Evolutionary conservation across 768 basidiomycete genomes (phyloP).

Genomic region (Lactarius hatsudake): DNA sequence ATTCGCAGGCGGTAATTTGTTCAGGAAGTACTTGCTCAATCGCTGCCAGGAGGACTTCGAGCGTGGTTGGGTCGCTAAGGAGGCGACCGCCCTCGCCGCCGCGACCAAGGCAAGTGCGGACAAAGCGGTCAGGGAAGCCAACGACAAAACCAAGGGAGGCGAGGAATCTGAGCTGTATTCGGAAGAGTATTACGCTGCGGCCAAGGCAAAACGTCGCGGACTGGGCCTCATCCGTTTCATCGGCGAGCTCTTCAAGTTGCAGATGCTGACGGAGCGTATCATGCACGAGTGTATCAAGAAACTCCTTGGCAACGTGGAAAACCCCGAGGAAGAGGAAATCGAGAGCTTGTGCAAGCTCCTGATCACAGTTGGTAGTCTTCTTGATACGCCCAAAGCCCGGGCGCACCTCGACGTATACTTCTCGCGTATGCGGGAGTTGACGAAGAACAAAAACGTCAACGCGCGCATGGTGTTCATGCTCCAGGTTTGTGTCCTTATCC

Average conservation of each 20-base stretch:
- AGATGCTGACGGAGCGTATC: constrained; percentile 96
- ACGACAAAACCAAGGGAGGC: constrained; percentile 32
- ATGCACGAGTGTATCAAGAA: constrained; percentile 99
- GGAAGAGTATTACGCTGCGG: constrained; percentile 93
- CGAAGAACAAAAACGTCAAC: constrained; percentile 69
- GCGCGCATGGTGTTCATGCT: constrained; percentile 95
- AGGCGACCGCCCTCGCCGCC: constrained; percentile 82
- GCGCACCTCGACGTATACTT: constrained; percentile 94
- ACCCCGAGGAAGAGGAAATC: constrained; percentile 97
- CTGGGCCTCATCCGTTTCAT: constrained; percentile 98
- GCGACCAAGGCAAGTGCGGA: constrained; percentile 84
- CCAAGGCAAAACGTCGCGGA: constrained; percentile 96
- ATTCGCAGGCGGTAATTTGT: constrained; percentile 90
- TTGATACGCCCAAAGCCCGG: constrained; percentile 79
- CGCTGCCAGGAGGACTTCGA: constrained; percentile 98
- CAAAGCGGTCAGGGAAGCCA: constrained; percentile 55
- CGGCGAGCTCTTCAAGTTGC: constrained; percentile 97
- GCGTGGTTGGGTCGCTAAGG: constrained; percentile 89
- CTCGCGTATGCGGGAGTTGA: constrained; percentile 80
- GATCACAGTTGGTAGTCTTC: constrained; percentile 77
- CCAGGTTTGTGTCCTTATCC: constrained; percentile 53
- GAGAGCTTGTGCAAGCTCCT: constrained; percentile 94
- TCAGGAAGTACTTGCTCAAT: constrained; percentile 95
- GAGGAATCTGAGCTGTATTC: constrained; percentile 82
- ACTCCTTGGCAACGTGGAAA: constrained; percentile 86